These are phyloP conservation scores for Crotalaria pallida DNA, from an alignment of 306 rosid genomes.

Conservation along the genomic window DNA sequence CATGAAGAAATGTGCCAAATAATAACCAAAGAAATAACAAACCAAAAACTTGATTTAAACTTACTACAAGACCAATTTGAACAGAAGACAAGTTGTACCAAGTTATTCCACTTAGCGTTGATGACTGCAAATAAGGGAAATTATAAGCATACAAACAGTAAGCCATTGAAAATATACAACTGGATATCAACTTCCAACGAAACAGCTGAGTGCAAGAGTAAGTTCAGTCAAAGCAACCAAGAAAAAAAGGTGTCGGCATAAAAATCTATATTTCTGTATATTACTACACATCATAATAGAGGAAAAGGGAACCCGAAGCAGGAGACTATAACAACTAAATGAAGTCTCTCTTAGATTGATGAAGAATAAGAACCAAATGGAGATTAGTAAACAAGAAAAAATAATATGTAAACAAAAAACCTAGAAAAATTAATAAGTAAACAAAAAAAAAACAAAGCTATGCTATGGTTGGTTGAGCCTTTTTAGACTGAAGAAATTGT, in stretches of 20 bases:
- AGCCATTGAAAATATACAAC: neutral
- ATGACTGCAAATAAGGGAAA: slow-evolving; percentile 54
- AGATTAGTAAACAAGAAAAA: no score
- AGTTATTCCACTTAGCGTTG: slow-evolving; percentile 71
- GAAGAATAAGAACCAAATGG: no score
- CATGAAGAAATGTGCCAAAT: neutral
- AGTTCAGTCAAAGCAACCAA: neutral
- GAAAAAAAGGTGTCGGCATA: neutral
- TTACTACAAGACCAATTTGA: slow-evolving; percentile 83
- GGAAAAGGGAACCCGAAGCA: no score
- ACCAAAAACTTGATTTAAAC: slow-evolving; percentile 27
- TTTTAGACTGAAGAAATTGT: no score
- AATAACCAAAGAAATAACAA: slow-evolving; percentile 8
- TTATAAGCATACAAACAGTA: slow-evolving; percentile 9
- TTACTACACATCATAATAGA: no score
- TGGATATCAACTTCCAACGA: slow-evolving; percentile 8
- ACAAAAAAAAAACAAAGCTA: no score
- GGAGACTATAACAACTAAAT: no score
- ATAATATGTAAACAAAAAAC: no score
- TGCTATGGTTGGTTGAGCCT: no score
- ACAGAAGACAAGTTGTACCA: slow-evolving; percentile 82
- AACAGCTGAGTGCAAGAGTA: neutral
- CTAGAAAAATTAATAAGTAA: no score
- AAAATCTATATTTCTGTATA: neutral
- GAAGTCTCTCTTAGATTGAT: no score